phyloP scores from a whole-genome alignment of 352 stramenopile genomes.

The Globisporangium camurandrum region DNA sequence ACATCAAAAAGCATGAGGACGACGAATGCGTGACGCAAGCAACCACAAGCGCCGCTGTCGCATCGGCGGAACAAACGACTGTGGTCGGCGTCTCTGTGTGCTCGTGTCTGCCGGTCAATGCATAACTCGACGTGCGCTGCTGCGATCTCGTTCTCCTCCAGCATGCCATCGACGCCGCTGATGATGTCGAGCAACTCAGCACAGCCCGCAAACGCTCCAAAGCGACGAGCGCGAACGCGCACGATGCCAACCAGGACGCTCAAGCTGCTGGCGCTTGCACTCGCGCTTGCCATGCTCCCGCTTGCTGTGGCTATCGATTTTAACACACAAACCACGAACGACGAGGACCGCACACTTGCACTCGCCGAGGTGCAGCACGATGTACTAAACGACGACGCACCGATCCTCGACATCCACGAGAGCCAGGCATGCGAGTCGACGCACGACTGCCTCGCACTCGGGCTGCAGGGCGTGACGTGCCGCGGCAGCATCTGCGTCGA shows the following conservation, averaged over 20 bases:
- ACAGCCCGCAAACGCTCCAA: background rate
- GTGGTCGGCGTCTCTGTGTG: background rate
- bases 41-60: too few species aligned
- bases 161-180: background rate
- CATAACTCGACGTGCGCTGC: background rate
- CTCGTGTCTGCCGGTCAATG: background rate
- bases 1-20: too few species aligned
- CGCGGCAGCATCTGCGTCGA: slow-evolving; percentile 40
- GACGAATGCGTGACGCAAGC: too few species aligned
- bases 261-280: background rate
- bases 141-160: background rate
- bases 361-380: slow-evolving; percentile 5
- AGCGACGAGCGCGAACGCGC: too few species aligned
- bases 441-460: slow-evolving; percentile 39
- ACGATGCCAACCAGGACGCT: too few species aligned
- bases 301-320: background rate
- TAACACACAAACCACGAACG: background rate
- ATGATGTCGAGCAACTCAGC: background rate
- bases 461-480: slow-evolving; percentile 32
- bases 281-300: background rate
- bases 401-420: slow-evolving; percentile 13
- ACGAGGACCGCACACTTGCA: background rate
- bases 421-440: slow-evolving; percentile 28
- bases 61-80: background rate
- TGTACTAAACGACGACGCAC: slow-evolving; percentile 10